Evolutionary conservation across 345 rosid genomes (phyloP).

Genomic region (Mangifera indica): DNA sequence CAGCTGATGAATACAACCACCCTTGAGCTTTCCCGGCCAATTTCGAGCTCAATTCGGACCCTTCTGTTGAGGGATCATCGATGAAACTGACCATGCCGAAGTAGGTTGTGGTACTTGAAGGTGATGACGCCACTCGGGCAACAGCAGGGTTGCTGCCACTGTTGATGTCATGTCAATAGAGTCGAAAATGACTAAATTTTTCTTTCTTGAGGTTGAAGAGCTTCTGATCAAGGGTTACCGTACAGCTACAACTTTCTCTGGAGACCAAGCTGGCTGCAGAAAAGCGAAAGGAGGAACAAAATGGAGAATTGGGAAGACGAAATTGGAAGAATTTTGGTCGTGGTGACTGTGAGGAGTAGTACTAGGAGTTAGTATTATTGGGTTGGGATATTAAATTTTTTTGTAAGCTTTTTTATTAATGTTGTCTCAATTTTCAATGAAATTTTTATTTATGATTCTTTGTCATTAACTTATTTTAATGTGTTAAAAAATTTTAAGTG

Average conservation of each 20-base stretch:
- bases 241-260: neutral
- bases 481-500: no score
- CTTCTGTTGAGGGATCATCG: conserved; percentile 41
- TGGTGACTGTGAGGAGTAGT: no score
- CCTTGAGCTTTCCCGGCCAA: conserved; percentile 48
- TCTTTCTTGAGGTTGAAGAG: conserved; percentile 28
- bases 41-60: conserved; percentile 35
- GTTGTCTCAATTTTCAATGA: no score
- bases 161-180: conserved; percentile 59
- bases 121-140: conserved; percentile 26
- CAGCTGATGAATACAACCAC: conserved; percentile 32
- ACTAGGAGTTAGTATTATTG: no score
- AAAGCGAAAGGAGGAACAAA: conserved; percentile 1
- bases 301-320: neutral
- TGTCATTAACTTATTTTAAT: no score
- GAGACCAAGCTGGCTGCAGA: neutral
- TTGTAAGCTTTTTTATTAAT: no score
- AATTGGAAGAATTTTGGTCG: conserved; percentile 10
- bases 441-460: no score
- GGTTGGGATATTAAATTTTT: no score
- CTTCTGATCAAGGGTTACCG: conserved; percentile 17
- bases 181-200: conserved; percentile 42
- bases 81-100: conserved; percentile 38
- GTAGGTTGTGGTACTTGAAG: conserved; percentile 17
- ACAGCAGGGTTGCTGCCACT: conserved; percentile 40